phyloP scores from a whole-genome alignment of 176 grass and related monocot genomes.

The Lolium perenne region DNA sequence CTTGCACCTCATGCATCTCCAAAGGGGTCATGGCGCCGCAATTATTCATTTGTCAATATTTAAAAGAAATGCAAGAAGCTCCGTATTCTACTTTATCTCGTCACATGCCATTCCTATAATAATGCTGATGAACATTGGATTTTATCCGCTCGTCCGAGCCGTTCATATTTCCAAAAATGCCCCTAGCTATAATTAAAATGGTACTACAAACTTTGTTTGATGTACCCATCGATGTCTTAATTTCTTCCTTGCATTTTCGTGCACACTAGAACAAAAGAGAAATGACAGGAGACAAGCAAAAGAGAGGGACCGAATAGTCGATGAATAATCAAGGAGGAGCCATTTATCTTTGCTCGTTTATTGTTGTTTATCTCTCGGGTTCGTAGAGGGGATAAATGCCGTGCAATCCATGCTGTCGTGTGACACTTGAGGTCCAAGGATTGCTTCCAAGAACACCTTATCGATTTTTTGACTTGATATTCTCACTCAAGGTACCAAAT shows the following conservation, averaged over 20 bases:
- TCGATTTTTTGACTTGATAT: not conserved
- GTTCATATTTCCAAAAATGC: not conserved
- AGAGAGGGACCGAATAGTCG: constrained; percentile 38
- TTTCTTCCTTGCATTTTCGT: constrained; percentile 29
- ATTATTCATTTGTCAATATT: not conserved
- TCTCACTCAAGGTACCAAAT: not conserved
- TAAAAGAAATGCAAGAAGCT: not conserved
- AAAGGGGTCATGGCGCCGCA: not conserved
- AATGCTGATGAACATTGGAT: not conserved
- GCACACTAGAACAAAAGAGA: constrained; percentile 69
- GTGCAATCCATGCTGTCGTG: not conserved
- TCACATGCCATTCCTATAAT: too few species aligned
- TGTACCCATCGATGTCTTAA: too few species aligned
- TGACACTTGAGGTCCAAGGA: not conserved
- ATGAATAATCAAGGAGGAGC: not conserved
- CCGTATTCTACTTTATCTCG: not conserved
- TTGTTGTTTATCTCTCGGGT: not conserved
- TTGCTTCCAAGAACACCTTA: not conserved
- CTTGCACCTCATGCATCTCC: constrained; percentile 21
- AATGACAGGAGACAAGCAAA: constrained; percentile 63
- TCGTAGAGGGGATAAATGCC: too few species aligned
- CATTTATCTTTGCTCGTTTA: not conserved
- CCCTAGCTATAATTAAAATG: not conserved
- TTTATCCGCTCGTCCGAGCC: not conserved
- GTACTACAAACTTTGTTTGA: too few species aligned